phyloP scores from a whole-genome alignment of 2,329 filamentous ascomycete species.

The Cytospora schulzeri region DNA sequence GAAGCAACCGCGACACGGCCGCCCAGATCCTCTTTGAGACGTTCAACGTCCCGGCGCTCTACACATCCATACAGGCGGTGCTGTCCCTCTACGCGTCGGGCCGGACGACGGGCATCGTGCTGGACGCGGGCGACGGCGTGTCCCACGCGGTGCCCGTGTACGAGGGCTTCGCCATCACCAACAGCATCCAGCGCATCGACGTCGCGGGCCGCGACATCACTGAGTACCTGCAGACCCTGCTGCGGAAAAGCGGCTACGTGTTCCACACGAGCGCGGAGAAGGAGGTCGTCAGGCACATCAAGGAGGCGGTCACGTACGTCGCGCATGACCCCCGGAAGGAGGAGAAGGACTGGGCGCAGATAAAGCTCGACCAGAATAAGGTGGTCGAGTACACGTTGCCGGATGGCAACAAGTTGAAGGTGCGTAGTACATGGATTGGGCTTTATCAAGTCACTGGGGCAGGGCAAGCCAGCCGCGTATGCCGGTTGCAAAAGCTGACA shows the following conservation, averaged over 20 bases:
- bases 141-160: conserved; percentile 97
- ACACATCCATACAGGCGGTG: conserved; percentile 96
- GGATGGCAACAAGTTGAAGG: conserved; percentile 92
- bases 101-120: conserved; percentile 91
- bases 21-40: conserved; percentile 98
- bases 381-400: conserved; percentile 85
- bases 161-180: conserved; percentile 95
- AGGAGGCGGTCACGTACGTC: conserved; percentile 92
- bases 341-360: conserved; percentile 91
- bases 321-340: conserved; percentile 88
- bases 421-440: conserved; percentile 39
- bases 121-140: conserved; percentile 94
- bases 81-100: conserved; percentile 95
- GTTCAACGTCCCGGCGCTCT: conserved; percentile 95
- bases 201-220: conserved; percentile 96
- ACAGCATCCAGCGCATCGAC: conserved; percentile 92
- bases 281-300: conserved; percentile 96
- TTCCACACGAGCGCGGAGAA: conserved; percentile 99
- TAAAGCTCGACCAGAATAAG: conserved; percentile 76
- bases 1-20: conserved; percentile 92
- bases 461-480: not conserved
- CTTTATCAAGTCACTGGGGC: too few species aligned
- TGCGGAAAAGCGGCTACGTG: conserved; percentile 89
- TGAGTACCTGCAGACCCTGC: conserved; percentile 86
- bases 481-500: not conserved